Conservation (phyloP, 805 yeast species). For the Lachancea dasiensis region DNA sequence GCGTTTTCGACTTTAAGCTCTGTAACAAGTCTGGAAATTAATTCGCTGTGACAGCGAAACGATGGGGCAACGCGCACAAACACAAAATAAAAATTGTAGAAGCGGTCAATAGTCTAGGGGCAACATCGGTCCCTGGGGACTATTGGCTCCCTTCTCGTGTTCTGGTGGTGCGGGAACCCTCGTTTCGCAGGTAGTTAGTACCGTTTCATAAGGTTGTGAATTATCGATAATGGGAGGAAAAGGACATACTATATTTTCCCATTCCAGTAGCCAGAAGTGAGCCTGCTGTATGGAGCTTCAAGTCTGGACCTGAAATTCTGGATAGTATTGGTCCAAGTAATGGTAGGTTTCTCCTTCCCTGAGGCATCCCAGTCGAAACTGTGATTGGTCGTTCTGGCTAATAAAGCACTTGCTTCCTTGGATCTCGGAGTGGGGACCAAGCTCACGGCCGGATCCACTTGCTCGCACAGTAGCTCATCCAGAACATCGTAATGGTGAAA, state of each 20-base stretch:
- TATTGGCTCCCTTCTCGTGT: no score
- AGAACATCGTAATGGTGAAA: constrained; percentile 7
- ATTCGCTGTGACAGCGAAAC: neutral
- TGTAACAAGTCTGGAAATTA: no score
- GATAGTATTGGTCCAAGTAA: neutral
- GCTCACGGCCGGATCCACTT: constrained; percentile 5
- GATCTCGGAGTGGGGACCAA: constrained; percentile 4
- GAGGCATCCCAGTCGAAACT: constrained; percentile 6
- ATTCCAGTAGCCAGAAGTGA: constrained; percentile 1
- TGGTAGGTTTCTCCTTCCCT: neutral
- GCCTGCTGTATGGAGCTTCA: neutral
- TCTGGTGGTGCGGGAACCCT: neutral
- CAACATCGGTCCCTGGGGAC: no score
- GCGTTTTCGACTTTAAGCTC: no score
- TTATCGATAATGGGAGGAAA: no score
- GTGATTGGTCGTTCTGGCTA: constrained; percentile 1
- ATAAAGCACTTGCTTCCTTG: neutral
- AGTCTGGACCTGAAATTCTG: neutral
- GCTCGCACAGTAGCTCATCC: constrained; percentile 7
- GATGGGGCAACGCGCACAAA: constrained; percentile 5
- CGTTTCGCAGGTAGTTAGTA: neutral
- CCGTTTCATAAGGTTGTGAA: no score
- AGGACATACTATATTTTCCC: constrained; percentile 4
- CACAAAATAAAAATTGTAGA: constrained; percentile 3
- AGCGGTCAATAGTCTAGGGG: no score